phyloP scores from a whole-genome alignment of 257 asterid genomes.

The Paraleonurus japonicus region DNA sequence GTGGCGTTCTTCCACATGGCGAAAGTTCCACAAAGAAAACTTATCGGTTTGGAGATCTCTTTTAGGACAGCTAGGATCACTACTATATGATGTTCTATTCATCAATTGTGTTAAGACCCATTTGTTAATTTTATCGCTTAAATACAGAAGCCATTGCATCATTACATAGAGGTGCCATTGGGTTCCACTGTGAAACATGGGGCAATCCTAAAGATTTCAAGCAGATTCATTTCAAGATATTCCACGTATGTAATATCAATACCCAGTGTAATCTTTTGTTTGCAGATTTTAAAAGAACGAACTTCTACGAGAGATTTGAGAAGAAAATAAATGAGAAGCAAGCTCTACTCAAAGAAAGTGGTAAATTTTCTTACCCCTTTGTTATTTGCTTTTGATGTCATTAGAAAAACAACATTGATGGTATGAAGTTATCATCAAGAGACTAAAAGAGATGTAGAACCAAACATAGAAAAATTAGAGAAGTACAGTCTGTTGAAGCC shows the following conservation, averaged over 20 bases:
- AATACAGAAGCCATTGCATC: constrained; percentile 11
- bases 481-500: background rate
- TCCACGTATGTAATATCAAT: constrained; percentile 16
- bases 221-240: background rate
- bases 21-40: constrained; percentile 5
- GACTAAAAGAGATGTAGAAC: background rate
- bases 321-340: constrained; percentile 87
- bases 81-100: background rate
- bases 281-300: constrained; percentile 80
- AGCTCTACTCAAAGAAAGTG: constrained; percentile 73
- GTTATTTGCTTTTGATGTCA: background rate
- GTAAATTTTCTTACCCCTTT: constrained; percentile 39
- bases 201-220: background rate
- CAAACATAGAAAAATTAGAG: background rate
- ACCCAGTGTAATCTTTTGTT: constrained; percentile 29
- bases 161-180: constrained; percentile 13
- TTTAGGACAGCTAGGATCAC: background rate
- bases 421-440: constrained; percentile 3
- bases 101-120: constrained; percentile 3
- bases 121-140: background rate
- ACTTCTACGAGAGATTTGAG: constrained; percentile 77
- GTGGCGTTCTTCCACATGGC: background rate
- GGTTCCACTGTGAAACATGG: constrained; percentile 18
- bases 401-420: constrained; percentile 1
- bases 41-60: background rate